These are phyloP conservation scores for Colletotrichum incanum DNA, from an alignment of 2,329 filamentous ascomycete genomes.

Conservation along the genomic window DNA sequence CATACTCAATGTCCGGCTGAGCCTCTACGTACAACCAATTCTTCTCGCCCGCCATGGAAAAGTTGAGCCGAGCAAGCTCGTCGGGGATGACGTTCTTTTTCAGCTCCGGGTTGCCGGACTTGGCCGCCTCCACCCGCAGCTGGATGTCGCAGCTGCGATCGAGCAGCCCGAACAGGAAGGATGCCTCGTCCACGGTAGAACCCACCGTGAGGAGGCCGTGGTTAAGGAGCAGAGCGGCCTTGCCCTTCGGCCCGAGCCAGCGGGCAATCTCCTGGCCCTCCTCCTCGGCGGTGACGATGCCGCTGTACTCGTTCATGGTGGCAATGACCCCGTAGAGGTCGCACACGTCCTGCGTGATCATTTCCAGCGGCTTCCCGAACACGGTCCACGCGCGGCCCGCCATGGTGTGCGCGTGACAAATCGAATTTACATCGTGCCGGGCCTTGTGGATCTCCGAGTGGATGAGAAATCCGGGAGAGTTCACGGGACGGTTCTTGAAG, in stretches of 20 bases:
- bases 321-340: slow-evolving; percentile 65
- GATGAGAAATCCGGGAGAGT: slow-evolving; percentile 79
- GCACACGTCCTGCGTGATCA: slow-evolving; percentile 79
- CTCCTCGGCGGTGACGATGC: slow-evolving; percentile 71
- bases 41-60: slow-evolving; percentile 62
- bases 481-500: slow-evolving; percentile 68
- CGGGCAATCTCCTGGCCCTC: slow-evolving; percentile 77
- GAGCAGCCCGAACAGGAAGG: slow-evolving; percentile 78
- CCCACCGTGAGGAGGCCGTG: slow-evolving; percentile 82
- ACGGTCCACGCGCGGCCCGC: slow-evolving; percentile 78
- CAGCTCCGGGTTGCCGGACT: slow-evolving; percentile 58
- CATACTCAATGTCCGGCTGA: slow-evolving; percentile 63
- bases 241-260: slow-evolving; percentile 72
- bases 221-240: slow-evolving; percentile 77
- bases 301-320: slow-evolving; percentile 73
- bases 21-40: slow-evolving; percentile 62
- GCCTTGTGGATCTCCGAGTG: slow-evolving; percentile 79
- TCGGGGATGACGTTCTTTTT: slow-evolving; percentile 59
- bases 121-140: slow-evolving; percentile 77
- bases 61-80: slow-evolving; percentile 58
- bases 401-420: slow-evolving; percentile 79
- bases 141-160: slow-evolving; percentile 80
- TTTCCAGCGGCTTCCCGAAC: slow-evolving; percentile 77
- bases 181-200: slow-evolving; percentile 80
- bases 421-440: slow-evolving; percentile 75